phyloP scores from a whole-genome alignment of 768 basidiomycete species.

The Boletus rubescentipes region DNA sequence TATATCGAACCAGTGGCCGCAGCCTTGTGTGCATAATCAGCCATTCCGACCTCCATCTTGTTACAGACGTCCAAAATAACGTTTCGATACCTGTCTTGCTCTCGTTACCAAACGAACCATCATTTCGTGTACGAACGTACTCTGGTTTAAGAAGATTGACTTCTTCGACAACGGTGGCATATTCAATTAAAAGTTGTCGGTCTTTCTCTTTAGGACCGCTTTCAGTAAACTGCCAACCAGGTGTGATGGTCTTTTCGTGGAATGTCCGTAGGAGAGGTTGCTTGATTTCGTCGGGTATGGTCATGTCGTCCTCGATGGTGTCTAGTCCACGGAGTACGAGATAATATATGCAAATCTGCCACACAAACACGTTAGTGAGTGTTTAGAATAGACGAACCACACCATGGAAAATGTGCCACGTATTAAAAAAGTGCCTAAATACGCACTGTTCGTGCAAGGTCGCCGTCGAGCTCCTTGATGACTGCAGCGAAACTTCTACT shows the following conservation, averaged over 20 bases:
- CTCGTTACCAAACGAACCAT: background rate
- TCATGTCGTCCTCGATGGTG: constrained; percentile 99
- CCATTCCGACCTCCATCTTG: constrained; percentile 96
- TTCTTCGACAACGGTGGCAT: constrained; percentile 78
- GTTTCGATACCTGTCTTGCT: constrained; percentile 54
- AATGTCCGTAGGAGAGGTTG: constrained; percentile 83
- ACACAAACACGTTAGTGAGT: background rate
- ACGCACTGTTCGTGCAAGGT: constrained; percentile 88
- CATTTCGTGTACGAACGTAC: constrained; percentile 36
- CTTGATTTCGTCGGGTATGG: constrained; percentile 81
- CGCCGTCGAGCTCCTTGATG: constrained; percentile 94
- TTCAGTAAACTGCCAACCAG: constrained; percentile 85
- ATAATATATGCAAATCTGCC: constrained; percentile 91
- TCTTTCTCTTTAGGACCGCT: constrained; percentile 89
- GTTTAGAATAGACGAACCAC: background rate
- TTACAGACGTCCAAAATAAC: constrained; percentile 80
- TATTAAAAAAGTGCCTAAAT: background rate
- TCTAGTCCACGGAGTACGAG: constrained; percentile 92
- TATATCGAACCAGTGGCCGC: constrained; percentile 67
- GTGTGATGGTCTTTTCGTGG: constrained; percentile 72
- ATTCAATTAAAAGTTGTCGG: constrained; percentile 79
- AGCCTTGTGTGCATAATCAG: constrained; percentile 87
- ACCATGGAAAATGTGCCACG: background rate
- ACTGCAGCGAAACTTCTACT: constrained; percentile 90
- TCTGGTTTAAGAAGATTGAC: constrained; percentile 62